These are phyloP conservation scores for Phoenix dactylifera DNA, from an alignment of 176 grass and related monocot genomes.

Conservation along the genomic window DNA sequence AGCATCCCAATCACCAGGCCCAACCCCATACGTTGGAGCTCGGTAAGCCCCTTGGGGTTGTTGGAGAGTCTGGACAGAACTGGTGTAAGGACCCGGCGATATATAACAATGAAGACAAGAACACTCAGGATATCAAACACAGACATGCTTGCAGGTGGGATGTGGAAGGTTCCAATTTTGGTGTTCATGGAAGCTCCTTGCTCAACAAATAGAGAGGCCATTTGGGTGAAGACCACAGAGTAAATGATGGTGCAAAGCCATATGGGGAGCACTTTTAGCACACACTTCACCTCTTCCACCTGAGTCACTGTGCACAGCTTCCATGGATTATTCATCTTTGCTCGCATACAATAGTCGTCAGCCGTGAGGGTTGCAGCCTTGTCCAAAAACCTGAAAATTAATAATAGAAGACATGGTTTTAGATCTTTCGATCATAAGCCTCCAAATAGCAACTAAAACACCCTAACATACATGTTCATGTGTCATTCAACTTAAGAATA, in stretches of 20 bases:
- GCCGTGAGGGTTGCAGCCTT: slow-evolving; percentile 44
- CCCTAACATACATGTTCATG: no score
- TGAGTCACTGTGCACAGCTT: slow-evolving; percentile 36
- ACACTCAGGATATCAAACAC: slow-evolving; percentile 79
- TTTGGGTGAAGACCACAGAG: slow-evolving; percentile 85
- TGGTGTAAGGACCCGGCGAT: slow-evolving; percentile 43
- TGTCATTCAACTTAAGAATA: no score
- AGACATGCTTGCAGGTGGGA: slow-evolving; percentile 83
- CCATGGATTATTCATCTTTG: slow-evolving; percentile 29
- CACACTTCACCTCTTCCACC: slow-evolving; percentile 57
- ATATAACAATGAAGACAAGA: slow-evolving; percentile 53
- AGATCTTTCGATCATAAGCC: not conserved
- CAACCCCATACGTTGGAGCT: slow-evolving; percentile 83
- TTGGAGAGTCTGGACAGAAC: slow-evolving; percentile 27
- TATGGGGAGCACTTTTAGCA: slow-evolving; percentile 75
- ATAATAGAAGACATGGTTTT: not conserved
- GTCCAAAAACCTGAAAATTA: slow-evolving; percentile 44
- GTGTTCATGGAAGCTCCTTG: slow-evolving; percentile 73
- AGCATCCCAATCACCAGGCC: slow-evolving; percentile 65
- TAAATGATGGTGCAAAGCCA: slow-evolving; percentile 89
- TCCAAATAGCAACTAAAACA: no score
- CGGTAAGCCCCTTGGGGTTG: slow-evolving; percentile 49
- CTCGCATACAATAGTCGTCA: slow-evolving; percentile 23
- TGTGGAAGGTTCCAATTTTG: slow-evolving; percentile 41
- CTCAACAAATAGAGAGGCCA: slow-evolving; percentile 86